phyloP scores from a whole-genome alignment of 179 eudicot genomes.

The Silene coronaria region DNA sequence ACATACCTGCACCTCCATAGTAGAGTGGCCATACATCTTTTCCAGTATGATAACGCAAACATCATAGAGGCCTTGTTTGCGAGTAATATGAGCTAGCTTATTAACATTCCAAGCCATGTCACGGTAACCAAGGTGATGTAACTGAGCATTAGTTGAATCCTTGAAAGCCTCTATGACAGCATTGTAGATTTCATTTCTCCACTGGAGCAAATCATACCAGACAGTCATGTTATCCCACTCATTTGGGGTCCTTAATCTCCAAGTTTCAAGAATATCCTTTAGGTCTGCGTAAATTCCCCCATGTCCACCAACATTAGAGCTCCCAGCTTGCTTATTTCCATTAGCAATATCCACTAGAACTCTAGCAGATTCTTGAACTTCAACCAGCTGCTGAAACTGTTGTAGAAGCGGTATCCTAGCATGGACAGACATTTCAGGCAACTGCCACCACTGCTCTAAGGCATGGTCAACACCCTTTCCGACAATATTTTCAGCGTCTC shows the following conservation, averaged over 20 bases:
- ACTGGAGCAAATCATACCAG: slow-evolving; percentile 95
- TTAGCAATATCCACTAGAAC: slow-evolving; percentile 76
- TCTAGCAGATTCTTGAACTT: slow-evolving; percentile 94
- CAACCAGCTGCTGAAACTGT: slow-evolving; percentile 98
- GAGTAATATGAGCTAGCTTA: slow-evolving; percentile 90
- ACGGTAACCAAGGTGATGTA: slow-evolving; percentile 97
- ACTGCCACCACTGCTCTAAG: slow-evolving; percentile 99
- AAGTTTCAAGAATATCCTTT: slow-evolving; percentile 97
- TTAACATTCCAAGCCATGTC: slow-evolving; percentile 99
- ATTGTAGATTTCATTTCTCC: slow-evolving; percentile 98
- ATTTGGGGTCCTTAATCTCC: slow-evolving; percentile 97
- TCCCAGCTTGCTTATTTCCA: slow-evolving; percentile 72
- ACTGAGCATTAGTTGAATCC: slow-evolving; percentile 79
- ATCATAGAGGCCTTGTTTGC: slow-evolving; percentile 88
- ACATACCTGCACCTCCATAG: slow-evolving; percentile 99
- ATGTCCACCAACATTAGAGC: slow-evolving; percentile 60
- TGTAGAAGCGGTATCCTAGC: slow-evolving; percentile 87
- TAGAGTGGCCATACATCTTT: slow-evolving; percentile 98
- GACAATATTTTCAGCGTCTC: slow-evolving; percentile 83
- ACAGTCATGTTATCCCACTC: slow-evolving; percentile 98
- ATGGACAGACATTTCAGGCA: slow-evolving; percentile 98
- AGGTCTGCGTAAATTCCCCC: slow-evolving; percentile 83
- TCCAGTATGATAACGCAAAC: slow-evolving; percentile 90
- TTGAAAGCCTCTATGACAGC: slow-evolving; percentile 91
- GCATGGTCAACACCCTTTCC: slow-evolving; percentile 93